Evolutionary conservation across 768 basidiomycete species (phyloP).

Genomic region (Tricholoma bakamatsutake): DNA sequence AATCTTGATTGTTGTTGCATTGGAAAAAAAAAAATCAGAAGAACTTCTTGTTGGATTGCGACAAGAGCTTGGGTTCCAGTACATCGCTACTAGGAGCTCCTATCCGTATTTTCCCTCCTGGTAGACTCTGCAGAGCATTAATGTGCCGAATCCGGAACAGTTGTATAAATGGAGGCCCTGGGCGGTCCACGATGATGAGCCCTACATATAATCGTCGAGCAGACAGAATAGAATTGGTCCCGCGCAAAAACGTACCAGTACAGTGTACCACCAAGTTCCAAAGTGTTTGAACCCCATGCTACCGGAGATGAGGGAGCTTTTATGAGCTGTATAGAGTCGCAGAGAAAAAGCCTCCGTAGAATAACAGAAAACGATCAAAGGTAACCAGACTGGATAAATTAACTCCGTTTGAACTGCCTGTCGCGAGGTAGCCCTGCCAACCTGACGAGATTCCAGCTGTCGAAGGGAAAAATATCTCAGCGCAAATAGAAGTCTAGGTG

Average conservation of each 20-base stretch:
- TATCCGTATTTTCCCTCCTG: not conserved
- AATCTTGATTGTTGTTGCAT: no score
- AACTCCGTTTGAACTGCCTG: not conserved
- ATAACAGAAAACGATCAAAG: not conserved
- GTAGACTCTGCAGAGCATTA: not conserved
- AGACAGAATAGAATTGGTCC: not conserved
- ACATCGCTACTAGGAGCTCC: not conserved
- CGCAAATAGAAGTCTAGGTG: not conserved
- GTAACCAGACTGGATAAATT: not conserved
- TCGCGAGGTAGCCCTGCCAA: not conserved
- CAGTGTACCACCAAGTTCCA: no score
- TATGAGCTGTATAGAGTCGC: not conserved
- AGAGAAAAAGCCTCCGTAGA: not conserved
- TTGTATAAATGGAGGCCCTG: not conserved
- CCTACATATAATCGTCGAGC: not conserved
- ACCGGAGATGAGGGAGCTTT: not conserved
- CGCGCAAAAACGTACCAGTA: not conserved
- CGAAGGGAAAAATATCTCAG: not conserved
- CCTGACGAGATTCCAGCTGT: not conserved
- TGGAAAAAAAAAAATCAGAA: not conserved
- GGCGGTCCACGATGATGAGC: not conserved
- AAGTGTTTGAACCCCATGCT: no score
- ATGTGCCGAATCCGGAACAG: not conserved
- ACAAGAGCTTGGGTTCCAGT: not conserved
- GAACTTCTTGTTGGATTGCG: not conserved